Evolutionary conservation across 1,284 basidiomycete species (phyloP), one percentile per base, ranked within the genome.

Genomic region (Rhizopogon parksii): DNA sequence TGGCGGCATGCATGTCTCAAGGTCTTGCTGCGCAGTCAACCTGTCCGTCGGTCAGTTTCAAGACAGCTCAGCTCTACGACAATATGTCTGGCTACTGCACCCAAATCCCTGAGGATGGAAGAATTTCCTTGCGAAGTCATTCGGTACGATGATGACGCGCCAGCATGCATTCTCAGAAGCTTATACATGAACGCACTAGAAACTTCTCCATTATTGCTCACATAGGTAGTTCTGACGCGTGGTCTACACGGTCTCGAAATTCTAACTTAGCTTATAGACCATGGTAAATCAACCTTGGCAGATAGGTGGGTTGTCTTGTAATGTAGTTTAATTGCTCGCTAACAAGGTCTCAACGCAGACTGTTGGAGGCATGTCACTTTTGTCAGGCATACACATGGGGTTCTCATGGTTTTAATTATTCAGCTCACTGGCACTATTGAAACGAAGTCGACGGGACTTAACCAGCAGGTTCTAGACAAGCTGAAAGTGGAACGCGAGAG

Each of bases 141-240:
- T 60, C 79, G 92, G 87, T 90, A 39, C 17, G 37, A 52, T 46
- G 21, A 27, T 40, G 34, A 19, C 32, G 35, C 12, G 24, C 6
- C 32, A 38, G 15, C 38, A 21, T 46, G 14, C 9, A 32, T 11
- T 15, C 1, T 15, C 37, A 40, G 42, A 46, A 9, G 11, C 36
- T 49, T 47, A 47, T 46, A 11, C n/a, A 39, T 39, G 59, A 40
- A 50, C 46, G 47, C 36, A 14, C 4, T 57, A 92, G 91, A 47
- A 96, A 96, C 67, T 91, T 97, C 63, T 94, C 91, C 3, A 92
- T 96, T 53, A 94, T 96, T 61, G 93, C 92, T 1, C 92, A 95
- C 66, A 95, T 95, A 58, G 91, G 87, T 86, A 61, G 50, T 67
- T 39, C 32, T 9, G 27, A 15, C 11, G 7, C 39, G 49, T 49